Evolutionary conservation across 805 yeast species (phyloP).

Genomic region (Wickerhamomyces chaumierensis): DNA sequence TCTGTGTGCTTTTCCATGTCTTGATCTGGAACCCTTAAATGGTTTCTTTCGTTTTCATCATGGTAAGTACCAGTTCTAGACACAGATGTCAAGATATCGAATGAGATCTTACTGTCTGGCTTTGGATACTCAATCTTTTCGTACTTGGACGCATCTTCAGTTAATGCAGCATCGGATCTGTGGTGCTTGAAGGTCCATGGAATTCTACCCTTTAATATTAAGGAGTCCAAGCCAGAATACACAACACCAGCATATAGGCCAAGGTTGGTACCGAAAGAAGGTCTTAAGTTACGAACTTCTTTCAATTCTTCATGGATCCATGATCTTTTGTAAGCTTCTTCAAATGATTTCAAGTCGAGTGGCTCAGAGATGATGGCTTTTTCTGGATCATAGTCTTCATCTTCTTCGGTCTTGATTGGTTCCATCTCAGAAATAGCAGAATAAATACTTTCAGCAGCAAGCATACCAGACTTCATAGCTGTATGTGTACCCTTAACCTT

Average conservation of each 20-base stretch:
- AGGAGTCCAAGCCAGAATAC: constrained; percentile 75
- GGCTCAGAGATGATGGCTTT: constrained; percentile 28
- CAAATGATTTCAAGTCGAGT: constrained; percentile 46
- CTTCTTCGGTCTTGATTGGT: constrained; percentile 29
- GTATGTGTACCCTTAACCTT: constrained; percentile 97
- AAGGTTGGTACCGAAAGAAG: constrained; percentile 71
- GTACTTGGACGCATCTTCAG: constrained; percentile 55
- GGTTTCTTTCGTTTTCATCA: constrained; percentile 88
- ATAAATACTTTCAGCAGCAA: constrained; percentile 84
- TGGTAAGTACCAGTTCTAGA: constrained; percentile 95
- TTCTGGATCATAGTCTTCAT: constrained; percentile 29
- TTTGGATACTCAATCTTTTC: constrained; percentile 76
- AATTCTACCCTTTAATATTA: constrained; percentile 64
- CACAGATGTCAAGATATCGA: constrained; percentile 89
- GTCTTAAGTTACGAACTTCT: constrained; percentile 83
- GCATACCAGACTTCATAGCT: constrained; percentile 90
- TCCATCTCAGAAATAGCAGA: constrained; percentile 35
- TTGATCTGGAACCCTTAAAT: constrained; percentile 60
- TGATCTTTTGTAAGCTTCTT: constrained; percentile 53
- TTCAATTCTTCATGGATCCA: constrained; percentile 83
- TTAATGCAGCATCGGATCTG: constrained; percentile 59
- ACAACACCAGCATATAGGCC: constrained; percentile 75
- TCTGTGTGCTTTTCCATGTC: constrained; percentile 57
- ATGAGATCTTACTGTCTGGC: constrained; percentile 88
- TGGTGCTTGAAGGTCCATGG: constrained; percentile 81